Base-by-base conservation (phyloP, 352 stramenopile species). In the Pythium folliculosum region DNA sequence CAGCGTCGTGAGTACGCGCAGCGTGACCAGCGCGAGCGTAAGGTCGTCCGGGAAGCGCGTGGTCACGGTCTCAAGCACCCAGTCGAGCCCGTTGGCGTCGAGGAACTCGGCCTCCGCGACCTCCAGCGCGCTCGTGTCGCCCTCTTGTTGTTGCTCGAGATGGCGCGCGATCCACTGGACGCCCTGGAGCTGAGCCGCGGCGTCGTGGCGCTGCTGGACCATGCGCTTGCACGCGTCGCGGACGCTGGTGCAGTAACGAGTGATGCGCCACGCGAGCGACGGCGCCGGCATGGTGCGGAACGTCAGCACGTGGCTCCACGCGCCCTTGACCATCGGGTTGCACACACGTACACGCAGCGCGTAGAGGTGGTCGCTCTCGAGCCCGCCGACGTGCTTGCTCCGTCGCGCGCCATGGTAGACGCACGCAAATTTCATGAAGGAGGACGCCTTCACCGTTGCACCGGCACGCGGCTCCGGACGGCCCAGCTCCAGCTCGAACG, bases 401-500 rank as follows among this genome's bases (percentile, higher is more conserved):
- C 55, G 70, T 17, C 67, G 67, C 6, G 40, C 22, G 5, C 81
- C 83, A 1, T 22, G 53, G 47, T 89, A 91, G 19, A 82, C 63
- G 6, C 37, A 58, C n/a, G 73, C 59, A 57, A 91, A 91, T 30
- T 48, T 51, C 14, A 80, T 67, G 40, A 75, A 69, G n/a, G n/a
- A n/a, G n/a, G n/a, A n/a, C n/a, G n/a, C n/a, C n/a, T n/a, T 3
- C n/a, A 53, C 7, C n/a, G 14, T 73, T 38, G 17, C 50, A 54
- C 14, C 30, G 12, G 19, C 22, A 35, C 38, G 2, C 32, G 5
- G 85, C 78, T 13, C 38, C 38, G 85, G 80, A 13, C 61, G 70
- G 49, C 81, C 82, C 14, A 89, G 65, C 53, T 90, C 81, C 32
- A 91, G 76, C 63, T 89, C 83, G 32, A 78, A 91, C 32, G 69